These are phyloP conservation scores for Dichomitus squalens DNA, from an alignment of 1,284 basidiomycete genomes.

Conservation along the genomic window DNA sequence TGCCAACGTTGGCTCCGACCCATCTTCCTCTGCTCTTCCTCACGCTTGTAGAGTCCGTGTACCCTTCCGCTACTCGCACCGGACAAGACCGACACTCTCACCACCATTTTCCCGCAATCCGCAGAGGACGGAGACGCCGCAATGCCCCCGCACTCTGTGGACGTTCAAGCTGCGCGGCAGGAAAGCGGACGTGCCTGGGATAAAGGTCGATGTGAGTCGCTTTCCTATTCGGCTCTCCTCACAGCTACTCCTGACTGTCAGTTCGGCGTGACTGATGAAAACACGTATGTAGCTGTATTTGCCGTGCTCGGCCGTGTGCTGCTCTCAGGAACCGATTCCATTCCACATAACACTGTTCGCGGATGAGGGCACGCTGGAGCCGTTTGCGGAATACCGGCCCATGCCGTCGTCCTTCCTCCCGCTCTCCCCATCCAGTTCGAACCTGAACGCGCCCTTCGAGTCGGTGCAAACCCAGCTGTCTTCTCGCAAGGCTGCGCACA, in stretches of 20 bases:
- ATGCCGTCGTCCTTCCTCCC: slow-evolving; percentile 32
- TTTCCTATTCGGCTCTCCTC: not conserved
- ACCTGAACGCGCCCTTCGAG: slow-evolving; percentile 13
- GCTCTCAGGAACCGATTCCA: slow-evolving; percentile 31
- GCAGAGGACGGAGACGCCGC: slow-evolving; percentile 12
- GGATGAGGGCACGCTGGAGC: slow-evolving; percentile 28
- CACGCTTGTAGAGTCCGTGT: slow-evolving; percentile 12
- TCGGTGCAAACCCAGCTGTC: slow-evolving; percentile 15
- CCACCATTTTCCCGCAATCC: slow-evolving; percentile 25
- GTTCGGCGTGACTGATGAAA: not conserved
- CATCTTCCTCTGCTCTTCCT: not conserved
- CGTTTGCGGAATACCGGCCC: slow-evolving; percentile 30
- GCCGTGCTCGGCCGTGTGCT: slow-evolving; percentile 30
- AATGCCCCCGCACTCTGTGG: slow-evolving; percentile 27
- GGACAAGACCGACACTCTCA: slow-evolving; percentile 22
- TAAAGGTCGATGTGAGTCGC: slow-evolving; percentile 27
- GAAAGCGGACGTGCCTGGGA: slow-evolving; percentile 8
- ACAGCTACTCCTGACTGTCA: slow-evolving; percentile 1
- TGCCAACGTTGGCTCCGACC: not conserved
- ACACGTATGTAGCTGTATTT: slow-evolving; percentile 29
- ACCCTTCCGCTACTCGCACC: slow-evolving; percentile 22
- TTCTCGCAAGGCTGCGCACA: slow-evolving; percentile 3
- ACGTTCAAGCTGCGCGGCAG: slow-evolving; percentile 20
- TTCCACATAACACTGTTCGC: slow-evolving; percentile 33
- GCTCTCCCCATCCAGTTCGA: slow-evolving; percentile 18